A percentile compares a stretch with the other conserved stretches of the same genome.
Conservation (phyloP, 441 rosid genomes). For the Euphorbia celastroides region DNA sequence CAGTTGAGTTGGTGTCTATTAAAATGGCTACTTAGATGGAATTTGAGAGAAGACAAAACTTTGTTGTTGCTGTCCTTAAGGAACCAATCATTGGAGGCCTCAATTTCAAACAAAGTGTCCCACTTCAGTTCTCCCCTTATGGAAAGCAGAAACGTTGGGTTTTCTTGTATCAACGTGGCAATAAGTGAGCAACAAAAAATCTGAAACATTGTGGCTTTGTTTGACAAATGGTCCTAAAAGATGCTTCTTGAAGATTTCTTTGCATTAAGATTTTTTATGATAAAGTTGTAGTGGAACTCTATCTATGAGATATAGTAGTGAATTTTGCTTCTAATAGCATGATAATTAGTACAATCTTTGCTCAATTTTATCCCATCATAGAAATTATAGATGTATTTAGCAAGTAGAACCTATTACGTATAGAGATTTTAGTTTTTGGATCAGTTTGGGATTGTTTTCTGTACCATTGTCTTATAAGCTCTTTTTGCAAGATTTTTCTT, state of each 20-base stretch:
- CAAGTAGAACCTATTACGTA: too few relatives aligned
- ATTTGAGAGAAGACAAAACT: conserved; percentile 10
- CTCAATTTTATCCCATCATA: not conserved
- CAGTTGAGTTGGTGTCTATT: not conserved
- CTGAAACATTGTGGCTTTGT: conserved; percentile 2
- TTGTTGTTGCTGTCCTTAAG: conserved; percentile 11
- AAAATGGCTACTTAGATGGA: not conserved
- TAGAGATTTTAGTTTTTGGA: too few relatives aligned
- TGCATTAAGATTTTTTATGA: not conserved
- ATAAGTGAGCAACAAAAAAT: not conserved
- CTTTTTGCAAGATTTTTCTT: too few relatives aligned
- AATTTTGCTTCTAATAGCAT: not conserved
- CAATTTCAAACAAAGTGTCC: conserved; percentile 1
- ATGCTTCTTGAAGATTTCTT: conserved; percentile 11
- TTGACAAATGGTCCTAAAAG: conserved; percentile 2
- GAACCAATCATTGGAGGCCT: conserved; percentile 10
- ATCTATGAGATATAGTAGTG: not conserved
- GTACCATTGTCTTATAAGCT: too few relatives aligned
- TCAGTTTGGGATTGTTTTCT: too few relatives aligned
- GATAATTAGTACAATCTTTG: not conserved
- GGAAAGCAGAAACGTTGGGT: not conserved
- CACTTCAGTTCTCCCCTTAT: not conserved
- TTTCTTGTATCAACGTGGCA: conserved; percentile 2
- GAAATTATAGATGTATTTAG: too few relatives aligned
- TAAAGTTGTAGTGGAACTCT: not conserved